phyloP scores from a whole-genome alignment of 2,329 filamentous ascomycete species.

The Botrytis squamosa region DNA sequence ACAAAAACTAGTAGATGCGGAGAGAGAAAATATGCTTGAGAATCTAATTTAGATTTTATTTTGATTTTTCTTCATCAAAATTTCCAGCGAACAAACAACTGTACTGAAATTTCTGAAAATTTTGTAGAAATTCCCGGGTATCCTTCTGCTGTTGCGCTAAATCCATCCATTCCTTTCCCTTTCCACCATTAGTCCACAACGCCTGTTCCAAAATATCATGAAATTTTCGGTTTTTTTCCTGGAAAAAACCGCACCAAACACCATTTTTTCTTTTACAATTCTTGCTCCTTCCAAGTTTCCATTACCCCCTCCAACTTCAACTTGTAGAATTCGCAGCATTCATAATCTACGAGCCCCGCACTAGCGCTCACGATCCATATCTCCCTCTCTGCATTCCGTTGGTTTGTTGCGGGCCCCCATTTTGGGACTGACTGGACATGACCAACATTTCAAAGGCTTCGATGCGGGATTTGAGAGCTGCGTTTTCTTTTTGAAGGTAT shows the following conservation, averaged over 20 bases:
- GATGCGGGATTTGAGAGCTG: constrained; percentile 71
- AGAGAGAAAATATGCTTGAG: neutral
- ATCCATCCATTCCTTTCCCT: neutral
- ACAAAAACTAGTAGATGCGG: neutral
- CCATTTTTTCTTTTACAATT: neutral
- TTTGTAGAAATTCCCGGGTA: constrained; percentile 10
- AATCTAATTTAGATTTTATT: constrained; percentile 10
- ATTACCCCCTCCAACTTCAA: neutral
- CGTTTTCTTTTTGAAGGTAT: constrained; percentile 78
- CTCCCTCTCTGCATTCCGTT: constrained; percentile 14
- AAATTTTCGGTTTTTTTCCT: neutral
- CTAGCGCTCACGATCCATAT: constrained; percentile 2
- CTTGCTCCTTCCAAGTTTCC: neutral
- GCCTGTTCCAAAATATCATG: neutral
- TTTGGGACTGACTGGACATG: constrained; percentile 48
- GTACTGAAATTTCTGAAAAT: constrained; percentile 7
- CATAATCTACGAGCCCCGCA: neutral
- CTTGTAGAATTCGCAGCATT: neutral
- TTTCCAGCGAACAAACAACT: neutral
- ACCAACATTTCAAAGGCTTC: constrained; percentile 78
- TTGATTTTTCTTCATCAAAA: constrained; percentile 9
- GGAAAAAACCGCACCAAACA: constrained; percentile 2
- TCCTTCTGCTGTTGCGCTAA: constrained; percentile 10
- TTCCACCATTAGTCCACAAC: neutral
- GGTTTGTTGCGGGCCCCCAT: neutral